Evolutionary conservation across 257 asterid genomes (phyloP).

Genomic region (Leonotis leonurus): DNA sequence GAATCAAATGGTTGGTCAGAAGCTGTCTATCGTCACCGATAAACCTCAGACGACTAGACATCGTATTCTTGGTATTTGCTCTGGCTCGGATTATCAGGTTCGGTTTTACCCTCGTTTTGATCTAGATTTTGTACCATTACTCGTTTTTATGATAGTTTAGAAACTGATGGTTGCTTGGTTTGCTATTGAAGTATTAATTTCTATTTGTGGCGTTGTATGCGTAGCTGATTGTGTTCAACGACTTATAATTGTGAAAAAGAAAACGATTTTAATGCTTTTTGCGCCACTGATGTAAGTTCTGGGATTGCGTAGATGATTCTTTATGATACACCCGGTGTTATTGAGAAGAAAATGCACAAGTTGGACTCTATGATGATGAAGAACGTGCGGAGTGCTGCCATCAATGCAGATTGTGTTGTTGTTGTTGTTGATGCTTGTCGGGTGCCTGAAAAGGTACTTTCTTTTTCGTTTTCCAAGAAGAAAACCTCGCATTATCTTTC

Average conservation of each 20-base stretch:
- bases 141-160: neutral
- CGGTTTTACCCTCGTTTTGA: slow-evolving; percentile 1
- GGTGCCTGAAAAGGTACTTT: slow-evolving; percentile 76
- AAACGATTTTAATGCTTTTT: neutral
- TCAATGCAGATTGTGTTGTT: slow-evolving; percentile 83
- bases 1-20: slow-evolving; percentile 89
- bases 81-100: slow-evolving; percentile 83
- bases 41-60: slow-evolving; percentile 97
- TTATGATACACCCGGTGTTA: slow-evolving; percentile 95
- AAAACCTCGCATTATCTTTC: slow-evolving; percentile 1
- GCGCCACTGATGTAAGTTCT: neutral
- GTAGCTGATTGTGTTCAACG: neutral
- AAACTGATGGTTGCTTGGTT: neutral
- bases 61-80: slow-evolving; percentile 86
- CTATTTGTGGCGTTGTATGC: neutral
- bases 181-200: neutral
- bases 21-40: slow-evolving; percentile 84
- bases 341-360: slow-evolving; percentile 95
- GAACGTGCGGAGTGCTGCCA: slow-evolving; percentile 85
- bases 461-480: neutral
- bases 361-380: slow-evolving; percentile 95
- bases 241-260: neutral
- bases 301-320: slow-evolving; percentile 72
- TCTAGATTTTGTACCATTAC: neutral
- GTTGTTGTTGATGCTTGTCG: slow-evolving; percentile 87